Evolutionary conservation across 306 rosid species (phyloP).

Genomic region (Abrus pulchellus): DNA sequence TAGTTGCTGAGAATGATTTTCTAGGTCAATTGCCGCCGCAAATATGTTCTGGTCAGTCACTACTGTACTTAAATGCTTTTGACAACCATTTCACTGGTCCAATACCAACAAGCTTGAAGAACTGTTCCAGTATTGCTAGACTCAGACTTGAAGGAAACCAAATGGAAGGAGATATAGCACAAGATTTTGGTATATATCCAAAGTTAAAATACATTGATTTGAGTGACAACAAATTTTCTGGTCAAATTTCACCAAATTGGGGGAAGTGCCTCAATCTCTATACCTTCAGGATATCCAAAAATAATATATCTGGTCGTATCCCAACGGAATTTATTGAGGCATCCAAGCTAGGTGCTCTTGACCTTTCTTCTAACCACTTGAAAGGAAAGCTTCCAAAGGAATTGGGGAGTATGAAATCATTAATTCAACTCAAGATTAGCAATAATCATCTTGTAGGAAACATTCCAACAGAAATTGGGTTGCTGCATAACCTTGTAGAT

Average conservation of each 20-base stretch:
- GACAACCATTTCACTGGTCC: conserved; percentile 45
- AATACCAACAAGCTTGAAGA: conserved; percentile 48
- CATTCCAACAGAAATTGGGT: conserved; percentile 46
- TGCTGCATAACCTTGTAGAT: not conserved
- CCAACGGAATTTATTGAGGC: conserved; percentile 38
- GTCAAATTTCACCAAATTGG: conserved; percentile 50
- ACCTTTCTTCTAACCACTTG: conserved; percentile 53
- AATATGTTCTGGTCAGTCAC: conserved; percentile 38
- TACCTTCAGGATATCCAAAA: conserved; percentile 30
- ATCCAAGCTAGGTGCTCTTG: conserved; percentile 31
- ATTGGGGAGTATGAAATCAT: conserved; percentile 24
- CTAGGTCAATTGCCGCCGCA: conserved; percentile 47
- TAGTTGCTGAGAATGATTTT: conserved; percentile 34
- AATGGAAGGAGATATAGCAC: conserved; percentile 52
- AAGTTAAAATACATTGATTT: conserved; percentile 40
- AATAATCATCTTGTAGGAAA: conserved; percentile 37
- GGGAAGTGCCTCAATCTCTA: conserved; percentile 35
- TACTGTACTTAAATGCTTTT: not conserved
- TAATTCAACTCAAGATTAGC: conserved; percentile 10
- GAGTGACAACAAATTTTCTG: conserved; percentile 51
- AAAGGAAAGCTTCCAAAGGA: conserved; percentile 55
- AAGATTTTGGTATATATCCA: conserved; percentile 53
- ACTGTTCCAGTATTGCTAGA: conserved; percentile 43
- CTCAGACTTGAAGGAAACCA: conserved; percentile 48
- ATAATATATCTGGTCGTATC: conserved; percentile 50